Evolutionary conservation across 192 early-diverging fungal species (phyloP).

Genomic region (Coemansia erecta): DNA sequence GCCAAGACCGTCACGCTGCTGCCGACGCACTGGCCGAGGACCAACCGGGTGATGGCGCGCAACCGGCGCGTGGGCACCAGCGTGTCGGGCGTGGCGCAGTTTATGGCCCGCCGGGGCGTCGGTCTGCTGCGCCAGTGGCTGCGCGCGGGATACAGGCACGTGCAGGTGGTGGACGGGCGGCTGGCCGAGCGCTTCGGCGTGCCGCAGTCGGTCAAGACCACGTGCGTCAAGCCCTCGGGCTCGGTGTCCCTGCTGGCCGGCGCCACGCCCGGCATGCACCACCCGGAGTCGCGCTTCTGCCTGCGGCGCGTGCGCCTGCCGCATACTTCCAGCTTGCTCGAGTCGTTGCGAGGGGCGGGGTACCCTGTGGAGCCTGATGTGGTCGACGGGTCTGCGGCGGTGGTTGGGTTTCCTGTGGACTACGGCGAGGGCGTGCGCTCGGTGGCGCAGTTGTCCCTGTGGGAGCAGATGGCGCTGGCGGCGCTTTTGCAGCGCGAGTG

Average conservation of each 20-base stretch:
- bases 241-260: constrained; percentile 53
- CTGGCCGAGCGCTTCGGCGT: constrained; percentile 48
- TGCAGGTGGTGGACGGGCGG: constrained; percentile 22
- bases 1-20: constrained; percentile 53
- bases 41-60: constrained; percentile 52
- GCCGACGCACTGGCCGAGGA: constrained; percentile 49
- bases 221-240: constrained; percentile 52
- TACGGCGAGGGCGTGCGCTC: constrained; percentile 46
- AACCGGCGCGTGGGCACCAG: constrained; percentile 54
- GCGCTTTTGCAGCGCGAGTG: constrained; percentile 50
- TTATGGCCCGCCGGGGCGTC: constrained; percentile 33
- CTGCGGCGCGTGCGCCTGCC: constrained; percentile 51
- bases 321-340: constrained; percentile 25
- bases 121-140: constrained; percentile 34
- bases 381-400: constrained; percentile 34
- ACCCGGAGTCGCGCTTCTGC: constrained; percentile 54
- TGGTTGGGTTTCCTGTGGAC: constrained; percentile 53
- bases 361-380: constrained; percentile 43
- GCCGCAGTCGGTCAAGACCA: constrained; percentile 48
- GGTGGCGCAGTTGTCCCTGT: constrained; percentile 44
- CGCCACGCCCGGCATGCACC: constrained; percentile 56
- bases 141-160: constrained; percentile 26
- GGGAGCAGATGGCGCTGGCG: constrained; percentile 54
- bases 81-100: constrained; percentile 52
- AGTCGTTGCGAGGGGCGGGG: constrained; percentile 17